Conservation (phyloP, 306 rosid species). For the Betula pendula region DNA sequence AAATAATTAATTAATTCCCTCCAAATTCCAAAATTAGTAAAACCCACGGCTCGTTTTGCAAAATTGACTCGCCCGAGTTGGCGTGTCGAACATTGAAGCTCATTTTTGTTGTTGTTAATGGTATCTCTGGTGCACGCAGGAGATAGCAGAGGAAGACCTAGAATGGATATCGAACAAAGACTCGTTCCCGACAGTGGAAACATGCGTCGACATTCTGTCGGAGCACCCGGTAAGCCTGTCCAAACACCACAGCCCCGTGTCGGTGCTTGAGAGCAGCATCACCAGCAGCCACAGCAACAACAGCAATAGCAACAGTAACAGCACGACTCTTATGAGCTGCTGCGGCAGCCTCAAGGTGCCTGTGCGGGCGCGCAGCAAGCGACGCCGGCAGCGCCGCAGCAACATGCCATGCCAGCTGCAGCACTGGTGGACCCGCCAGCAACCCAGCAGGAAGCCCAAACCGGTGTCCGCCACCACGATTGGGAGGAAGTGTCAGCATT, state of each 20-base stretch:
- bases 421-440: conserved; percentile 34
- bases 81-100: too few relatives aligned
- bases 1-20: too few relatives aligned
- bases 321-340: conserved; percentile 46
- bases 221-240: conserved; percentile 32
- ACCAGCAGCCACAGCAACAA: conserved; percentile 45
- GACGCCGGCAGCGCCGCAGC: conserved; percentile 37
- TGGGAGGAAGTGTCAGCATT: conserved; percentile 68
- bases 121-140: conserved; percentile 32
- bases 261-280: conserved; percentile 50
- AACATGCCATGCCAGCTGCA: conserved; percentile 32
- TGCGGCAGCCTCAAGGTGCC: conserved; percentile 56
- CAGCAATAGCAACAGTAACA: conserved; percentile 23
- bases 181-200: conserved; percentile 69
- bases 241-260: conserved; percentile 42
- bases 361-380: conserved; percentile 61
- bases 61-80: conserved; percentile 14
- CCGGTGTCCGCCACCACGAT: conserved; percentile 13
- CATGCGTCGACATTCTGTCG: conserved; percentile 43
- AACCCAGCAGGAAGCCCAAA: not conserved
- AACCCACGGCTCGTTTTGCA: too few relatives aligned
- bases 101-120: not conserved
- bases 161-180: conserved; percentile 90
- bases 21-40: too few relatives aligned
- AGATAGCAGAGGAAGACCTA: conserved; percentile 66